These are phyloP conservation scores for Blastocystis sp. DNA, from an alignment of 352 stramenopile species.

Conservation along the genomic window DNA sequence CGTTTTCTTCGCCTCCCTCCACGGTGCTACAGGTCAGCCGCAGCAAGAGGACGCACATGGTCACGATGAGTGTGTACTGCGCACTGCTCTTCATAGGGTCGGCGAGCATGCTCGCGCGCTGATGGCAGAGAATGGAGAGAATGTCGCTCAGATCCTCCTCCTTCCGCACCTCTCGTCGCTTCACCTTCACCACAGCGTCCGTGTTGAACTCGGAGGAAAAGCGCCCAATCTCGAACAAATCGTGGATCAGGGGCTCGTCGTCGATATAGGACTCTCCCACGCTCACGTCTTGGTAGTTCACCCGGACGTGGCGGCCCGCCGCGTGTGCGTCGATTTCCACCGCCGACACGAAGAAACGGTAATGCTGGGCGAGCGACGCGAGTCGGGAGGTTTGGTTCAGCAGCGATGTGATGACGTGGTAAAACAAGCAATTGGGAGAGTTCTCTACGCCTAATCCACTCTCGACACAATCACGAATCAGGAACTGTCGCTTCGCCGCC, in stretches of 20 bases:
- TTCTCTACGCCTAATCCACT: not conserved
- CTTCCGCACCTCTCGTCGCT: not conserved
- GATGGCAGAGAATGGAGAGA: not conserved
- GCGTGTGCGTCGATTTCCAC: not conserved
- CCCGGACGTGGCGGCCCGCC: not conserved
- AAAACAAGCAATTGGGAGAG: not conserved
- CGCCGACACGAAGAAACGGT: slow-evolving; percentile 19
- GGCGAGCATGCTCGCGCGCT: not conserved
- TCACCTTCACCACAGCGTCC: not conserved
- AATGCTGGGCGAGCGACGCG: slow-evolving; percentile 21
- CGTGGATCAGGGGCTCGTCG: slow-evolving; percentile 6
- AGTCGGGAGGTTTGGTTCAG: slow-evolving; percentile 27
- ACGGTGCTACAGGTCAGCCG: slow-evolving; percentile 13
- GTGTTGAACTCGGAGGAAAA: slow-evolving; percentile 22
- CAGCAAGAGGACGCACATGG: not conserved
- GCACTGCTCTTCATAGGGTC: not conserved
- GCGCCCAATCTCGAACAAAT: slow-evolving; percentile 46
- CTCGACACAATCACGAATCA: not conserved
- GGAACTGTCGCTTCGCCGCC: slow-evolving; percentile 15
- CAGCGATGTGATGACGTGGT: not conserved
- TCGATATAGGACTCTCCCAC: slow-evolving; percentile 30
- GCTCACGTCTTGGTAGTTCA: slow-evolving; percentile 4
- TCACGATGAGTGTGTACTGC: slow-evolving; percentile 11
- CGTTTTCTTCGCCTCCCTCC: slow-evolving; percentile 1
- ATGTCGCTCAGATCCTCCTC: slow-evolving; percentile 30